A percentile compares a stretch with the other conserved stretches of the same genome.
These are phyloP conservation scores for Yarrowia sp. DNA, from an alignment of 805 yeast genomes.

Conservation along the genomic window DNA sequence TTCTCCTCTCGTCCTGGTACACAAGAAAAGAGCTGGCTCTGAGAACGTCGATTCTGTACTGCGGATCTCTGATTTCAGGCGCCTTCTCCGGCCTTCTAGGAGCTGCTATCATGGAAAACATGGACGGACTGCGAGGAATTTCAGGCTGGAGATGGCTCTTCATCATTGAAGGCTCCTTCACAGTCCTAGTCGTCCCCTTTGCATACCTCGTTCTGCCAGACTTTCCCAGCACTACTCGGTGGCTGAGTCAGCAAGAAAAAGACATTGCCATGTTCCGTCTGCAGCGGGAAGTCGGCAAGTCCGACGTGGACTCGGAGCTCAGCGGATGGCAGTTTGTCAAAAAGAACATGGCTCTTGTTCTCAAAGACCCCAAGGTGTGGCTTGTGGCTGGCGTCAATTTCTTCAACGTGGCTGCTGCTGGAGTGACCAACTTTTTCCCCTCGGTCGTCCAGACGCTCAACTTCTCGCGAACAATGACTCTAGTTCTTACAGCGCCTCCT, in stretches of 20 bases:
- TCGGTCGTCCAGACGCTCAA: conserved; percentile 64
- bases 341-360: conserved; percentile 41
- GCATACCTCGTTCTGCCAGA: conserved; percentile 61
- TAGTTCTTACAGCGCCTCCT: conserved; percentile 67
- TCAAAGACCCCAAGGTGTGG: conserved; percentile 44
- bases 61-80: conserved; percentile 59
- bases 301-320: conserved; percentile 7
- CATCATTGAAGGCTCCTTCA: conserved; percentile 62
- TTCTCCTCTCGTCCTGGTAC: conserved; percentile 63
- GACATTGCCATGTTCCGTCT: conserved; percentile 42
- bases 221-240: conserved; percentile 56
- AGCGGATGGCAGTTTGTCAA: conserved; percentile 10
- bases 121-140: conserved; percentile 54
- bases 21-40: conserved; percentile 58
- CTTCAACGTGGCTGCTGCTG: conserved; percentile 63
- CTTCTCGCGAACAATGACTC: conserved; percentile 58
- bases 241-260: conserved; percentile 42
- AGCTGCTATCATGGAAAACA: conserved; percentile 58
- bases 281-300: conserved; percentile 41
- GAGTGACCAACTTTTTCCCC: conserved; percentile 68
- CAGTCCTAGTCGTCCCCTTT: conserved; percentile 41
- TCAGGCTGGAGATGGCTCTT: conserved; percentile 65
- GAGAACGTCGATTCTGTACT: conserved; percentile 59
- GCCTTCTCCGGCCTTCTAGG: conserved; percentile 65
- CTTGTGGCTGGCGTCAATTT: conserved; percentile 42